Base-by-base conservation (phyloP, 2,329 filamentous ascomycete genomes). In the Botrytis fragariae region DNA sequence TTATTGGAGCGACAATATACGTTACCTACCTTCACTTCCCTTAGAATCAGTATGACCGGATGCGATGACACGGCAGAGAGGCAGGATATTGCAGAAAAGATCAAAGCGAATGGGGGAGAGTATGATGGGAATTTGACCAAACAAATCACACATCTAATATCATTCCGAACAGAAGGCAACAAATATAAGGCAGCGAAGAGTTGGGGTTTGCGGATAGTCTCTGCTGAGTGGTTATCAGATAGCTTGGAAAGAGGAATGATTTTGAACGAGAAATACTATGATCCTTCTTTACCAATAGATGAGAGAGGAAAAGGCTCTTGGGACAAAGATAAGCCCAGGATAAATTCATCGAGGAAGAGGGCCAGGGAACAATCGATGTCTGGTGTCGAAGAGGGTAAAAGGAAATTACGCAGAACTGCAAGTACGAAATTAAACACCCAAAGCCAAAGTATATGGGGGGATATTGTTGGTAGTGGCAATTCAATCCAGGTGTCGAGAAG, bases 71-170 rank as follows among this genome's bases (percentile, higher is more conserved):
- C 88, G 77, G 84, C 87, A 10, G 87, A 93, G 78, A 89, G 95
- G 73, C 88, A 90, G 70, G 85, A 87, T 61, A 91, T 98, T 75
- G 89, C 93, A 74, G 86, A 90, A 32, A 74, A 76, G 61, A 78
- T 81, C 88, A 87, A 35, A 89, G 95, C 76, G 84, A 85, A 97
- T 79, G 95, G 95, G 45, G 96, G 91, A n/a, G 85, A 88, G 71
- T 98, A 98, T 81, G 91, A 92, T 42, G 93, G 93, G 72, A 95
- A 99, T 81, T 86, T 99, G 71, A 97, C 94, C 16, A 93, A 91
- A 79, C 87, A 86, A 71, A 93, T 97, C 76, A 97, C 94, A 2
- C 96, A 99, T 82, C 87, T 99, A 25, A 92, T 99, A 76, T 93
- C 93, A 45, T 88, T 88, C 75, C 88, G 88, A 69, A 90, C 95